Evolutionary conservation across 768 basidiomycete species (phyloP).

Genomic region (Lentinula edodes): DNA sequence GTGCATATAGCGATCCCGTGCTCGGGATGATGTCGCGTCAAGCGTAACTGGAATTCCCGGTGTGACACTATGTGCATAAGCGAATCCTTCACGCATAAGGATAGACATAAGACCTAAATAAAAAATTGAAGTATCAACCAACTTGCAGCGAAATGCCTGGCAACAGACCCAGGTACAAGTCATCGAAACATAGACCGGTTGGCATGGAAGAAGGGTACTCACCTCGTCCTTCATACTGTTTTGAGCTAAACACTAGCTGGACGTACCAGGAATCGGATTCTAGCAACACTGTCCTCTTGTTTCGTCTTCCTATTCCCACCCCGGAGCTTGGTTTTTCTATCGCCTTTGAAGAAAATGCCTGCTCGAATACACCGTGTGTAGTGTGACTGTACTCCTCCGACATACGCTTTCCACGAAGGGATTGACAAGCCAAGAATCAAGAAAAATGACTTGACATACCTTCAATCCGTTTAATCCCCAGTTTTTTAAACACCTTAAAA

Average conservation of each 20-base stretch:
- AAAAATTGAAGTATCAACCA: neutral
- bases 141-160: no score
- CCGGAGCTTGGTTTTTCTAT: neutral
- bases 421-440: neutral
- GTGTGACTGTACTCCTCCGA: neutral
- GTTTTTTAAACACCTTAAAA: neutral
- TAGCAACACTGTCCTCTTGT: neutral
- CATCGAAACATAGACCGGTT: no score
- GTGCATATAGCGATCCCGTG: slow-evolving; percentile 3
- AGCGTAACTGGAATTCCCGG: neutral
- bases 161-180: neutral
- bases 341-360: neutral
- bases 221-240: slow-evolving; percentile 1
- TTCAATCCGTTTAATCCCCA: neutral
- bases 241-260: neutral
- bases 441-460: neutral
- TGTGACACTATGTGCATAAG: neutral
- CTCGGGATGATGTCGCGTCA: neutral
- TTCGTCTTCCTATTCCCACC: neutral
- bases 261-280: slow-evolving; percentile 6
- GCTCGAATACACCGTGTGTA: neutral
- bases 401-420: neutral
- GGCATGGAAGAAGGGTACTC: neutral
- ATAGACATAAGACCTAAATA: neutral
- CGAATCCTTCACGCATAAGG: slow-evolving; percentile 2